Evolutionary conservation across 2,329 filamentous ascomycete species (phyloP).

Genomic region (Fusarium tanahbumbuense): DNA sequence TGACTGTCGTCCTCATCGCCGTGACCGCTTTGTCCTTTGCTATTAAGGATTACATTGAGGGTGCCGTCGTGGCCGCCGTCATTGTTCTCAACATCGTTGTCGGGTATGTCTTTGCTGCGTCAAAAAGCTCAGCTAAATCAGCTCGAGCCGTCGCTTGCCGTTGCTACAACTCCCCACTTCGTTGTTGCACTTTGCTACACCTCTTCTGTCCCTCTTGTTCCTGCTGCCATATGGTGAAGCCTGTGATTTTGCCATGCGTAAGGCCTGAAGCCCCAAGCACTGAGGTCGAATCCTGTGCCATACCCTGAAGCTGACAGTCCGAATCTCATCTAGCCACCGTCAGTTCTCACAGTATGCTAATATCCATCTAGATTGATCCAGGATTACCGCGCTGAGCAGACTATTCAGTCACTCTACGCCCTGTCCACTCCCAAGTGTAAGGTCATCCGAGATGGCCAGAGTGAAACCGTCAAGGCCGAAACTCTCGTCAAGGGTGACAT

Average conservation of each 20-base stretch:
- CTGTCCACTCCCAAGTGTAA: slow-evolving; percentile 70
- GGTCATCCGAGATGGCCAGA: slow-evolving; percentile 65
- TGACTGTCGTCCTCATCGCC: slow-evolving; percentile 79
- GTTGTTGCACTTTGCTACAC: slow-evolving; percentile 39
- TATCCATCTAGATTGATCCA: slow-evolving; percentile 62
- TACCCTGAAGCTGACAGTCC: slow-evolving; percentile 47
- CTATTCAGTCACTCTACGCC: slow-evolving; percentile 69
- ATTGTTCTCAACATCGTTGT: slow-evolving; percentile 76
- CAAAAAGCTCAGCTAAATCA: slow-evolving; percentile 34
- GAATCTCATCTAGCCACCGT: slow-evolving; percentile 25
- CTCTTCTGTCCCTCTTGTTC: slow-evolving; percentile 22
- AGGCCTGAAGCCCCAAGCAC: slow-evolving; percentile 47
- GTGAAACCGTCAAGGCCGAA: slow-evolving; percentile 65
- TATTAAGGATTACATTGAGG: slow-evolving; percentile 73
- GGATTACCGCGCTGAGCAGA: slow-evolving; percentile 71
- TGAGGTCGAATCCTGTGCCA: slow-evolving; percentile 43
- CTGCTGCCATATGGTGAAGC: slow-evolving; percentile 47
- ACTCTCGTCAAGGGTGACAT: slow-evolving; percentile 74
- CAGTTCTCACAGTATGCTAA: slow-evolving; percentile 44
- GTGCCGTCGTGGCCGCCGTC: slow-evolving; percentile 71
- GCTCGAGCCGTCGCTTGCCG: slow-evolving; percentile 36
- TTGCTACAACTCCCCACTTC: slow-evolving; percentile 27
- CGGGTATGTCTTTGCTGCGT: slow-evolving; percentile 60
- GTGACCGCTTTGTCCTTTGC: slow-evolving; percentile 78
- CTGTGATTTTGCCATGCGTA: slow-evolving; percentile 43